phyloP scores from a whole-genome alignment of 495 filamentous ascomycete species.

The Evernia prunastri region DNA sequence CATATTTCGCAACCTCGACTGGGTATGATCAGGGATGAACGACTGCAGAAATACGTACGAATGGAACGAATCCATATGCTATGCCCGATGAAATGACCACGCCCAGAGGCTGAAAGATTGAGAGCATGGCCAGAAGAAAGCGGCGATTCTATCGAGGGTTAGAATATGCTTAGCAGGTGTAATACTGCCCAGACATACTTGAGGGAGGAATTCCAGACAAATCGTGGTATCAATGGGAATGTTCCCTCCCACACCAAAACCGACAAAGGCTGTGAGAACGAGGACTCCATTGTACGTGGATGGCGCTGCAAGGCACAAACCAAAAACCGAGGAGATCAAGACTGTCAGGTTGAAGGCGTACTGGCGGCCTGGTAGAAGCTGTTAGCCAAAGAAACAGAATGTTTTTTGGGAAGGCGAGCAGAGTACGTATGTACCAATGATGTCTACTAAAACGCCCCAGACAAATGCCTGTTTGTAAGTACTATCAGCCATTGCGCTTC shows the following conservation, averaged over 20 bases:
- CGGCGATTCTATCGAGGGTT: conserved; percentile 34
- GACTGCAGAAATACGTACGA: not conserved
- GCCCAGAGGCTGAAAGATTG: conserved; percentile 44
- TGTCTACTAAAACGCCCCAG: conserved; percentile 46
- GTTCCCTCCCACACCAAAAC: conserved; percentile 46
- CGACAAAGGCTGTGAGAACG: conserved; percentile 41
- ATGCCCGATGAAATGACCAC: conserved; percentile 39
- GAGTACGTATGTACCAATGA: conserved; percentile 35
- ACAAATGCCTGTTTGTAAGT: conserved; percentile 34
- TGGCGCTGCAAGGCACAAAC: conserved; percentile 39
- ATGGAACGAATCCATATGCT: conserved; percentile 41
- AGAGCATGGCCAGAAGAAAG: conserved; percentile 42
- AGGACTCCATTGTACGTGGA: conserved; percentile 37
- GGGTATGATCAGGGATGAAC: not conserved
- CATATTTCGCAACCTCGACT: not conserved
- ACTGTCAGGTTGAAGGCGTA: conserved; percentile 48
- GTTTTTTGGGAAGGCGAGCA: conserved; percentile 1
- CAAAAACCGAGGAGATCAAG: conserved; percentile 41
- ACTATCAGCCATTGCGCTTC: conserved; percentile 19
- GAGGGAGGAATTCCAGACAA: conserved; percentile 43
- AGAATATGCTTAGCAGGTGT: not conserved
- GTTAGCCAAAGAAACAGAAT: conserved; percentile 5
- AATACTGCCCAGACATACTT: conserved; percentile 20
- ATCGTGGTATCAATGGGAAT: conserved; percentile 48
- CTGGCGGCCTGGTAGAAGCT: conserved; percentile 31